Percentiles rank a stretch among this genome's conserved stretches.
These are phyloP conservation scores for Chenopodium suecicum DNA, from an alignment of 148 eudicot species.

Conservation along the genomic window DNA sequence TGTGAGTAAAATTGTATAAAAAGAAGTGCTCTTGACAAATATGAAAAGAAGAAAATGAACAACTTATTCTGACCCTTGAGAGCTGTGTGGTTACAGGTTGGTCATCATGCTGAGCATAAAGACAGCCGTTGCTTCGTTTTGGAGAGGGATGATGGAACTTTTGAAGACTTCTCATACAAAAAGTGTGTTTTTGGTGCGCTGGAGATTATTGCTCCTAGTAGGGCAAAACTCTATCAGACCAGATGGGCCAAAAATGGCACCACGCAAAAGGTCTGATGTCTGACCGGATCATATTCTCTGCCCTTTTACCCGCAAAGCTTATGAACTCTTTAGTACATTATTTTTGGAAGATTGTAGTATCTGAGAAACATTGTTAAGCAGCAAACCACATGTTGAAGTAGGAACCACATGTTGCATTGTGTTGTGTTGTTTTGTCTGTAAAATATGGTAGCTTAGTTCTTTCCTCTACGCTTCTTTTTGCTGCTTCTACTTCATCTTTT, in stretches of 20 bases:
- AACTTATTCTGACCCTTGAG: background rate
- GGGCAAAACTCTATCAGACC: conserved; percentile 46
- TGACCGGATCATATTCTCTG: background rate
- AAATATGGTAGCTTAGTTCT: conserved; percentile 20
- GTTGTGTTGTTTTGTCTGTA: conserved; percentile 9
- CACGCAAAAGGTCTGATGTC: conserved; percentile 9
- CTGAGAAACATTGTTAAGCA: background rate
- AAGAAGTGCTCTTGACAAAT: background rate
- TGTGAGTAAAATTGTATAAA: background rate
- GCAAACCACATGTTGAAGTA: background rate
- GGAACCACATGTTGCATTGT: conserved; percentile 26
- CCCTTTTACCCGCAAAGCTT: background rate
- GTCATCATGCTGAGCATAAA: conserved; percentile 46
- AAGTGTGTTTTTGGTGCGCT: conserved; percentile 65
- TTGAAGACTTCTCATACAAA: conserved; percentile 82
- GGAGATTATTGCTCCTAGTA: conserved; percentile 54
- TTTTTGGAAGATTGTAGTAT: background rate
- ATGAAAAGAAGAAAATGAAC: background rate
- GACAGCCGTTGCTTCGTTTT: conserved; percentile 68
- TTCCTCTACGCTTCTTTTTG: conserved; percentile 94
- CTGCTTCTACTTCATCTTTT: conserved; percentile 90
- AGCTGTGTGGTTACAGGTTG: conserved; percentile 43
- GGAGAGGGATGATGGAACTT: conserved; percentile 61
- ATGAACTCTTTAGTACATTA: background rate
- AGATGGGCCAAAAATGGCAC: conserved; percentile 44